phyloP scores from a whole-genome alignment of 768 basidiomycete genomes.

The Flagelloscypha sp. region DNA sequence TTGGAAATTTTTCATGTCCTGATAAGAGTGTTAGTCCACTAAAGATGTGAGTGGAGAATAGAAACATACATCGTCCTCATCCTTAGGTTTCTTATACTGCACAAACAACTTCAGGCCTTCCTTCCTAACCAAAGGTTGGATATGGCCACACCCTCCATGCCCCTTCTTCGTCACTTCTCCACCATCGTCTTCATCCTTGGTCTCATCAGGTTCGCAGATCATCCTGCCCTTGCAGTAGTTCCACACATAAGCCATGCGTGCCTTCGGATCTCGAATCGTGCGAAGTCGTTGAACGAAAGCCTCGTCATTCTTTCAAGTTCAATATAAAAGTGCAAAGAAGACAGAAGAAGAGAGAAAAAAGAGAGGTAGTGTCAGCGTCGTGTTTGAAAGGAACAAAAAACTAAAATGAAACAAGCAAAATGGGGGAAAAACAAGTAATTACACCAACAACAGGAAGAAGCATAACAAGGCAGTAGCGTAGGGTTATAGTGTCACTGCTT shows the following conservation, averaged over 20 bases:
- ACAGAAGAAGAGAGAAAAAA: conserved; percentile 12
- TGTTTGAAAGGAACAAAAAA: conserved; percentile 22
- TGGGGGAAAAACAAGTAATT: conserved; percentile 19
- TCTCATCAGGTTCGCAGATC: conserved; percentile 82
- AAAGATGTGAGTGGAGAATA: conserved; percentile 3
- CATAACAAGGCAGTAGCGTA: conserved; percentile 42
- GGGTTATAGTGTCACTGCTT: conserved; percentile 49
- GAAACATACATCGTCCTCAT: conserved; percentile 84
- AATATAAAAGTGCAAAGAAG: conserved; percentile 12
- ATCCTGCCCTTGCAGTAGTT: conserved; percentile 80
- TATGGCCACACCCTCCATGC: conserved; percentile 95
- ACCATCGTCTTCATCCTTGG: conserved; percentile 76
- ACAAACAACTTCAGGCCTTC: conserved; percentile 93
- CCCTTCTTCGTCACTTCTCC: conserved; percentile 76
- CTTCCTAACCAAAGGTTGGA: conserved; percentile 84
- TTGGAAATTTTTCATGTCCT: conserved; percentile 77
- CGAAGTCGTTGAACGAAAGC: conserved; percentile 82
- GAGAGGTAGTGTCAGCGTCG: conserved; percentile 20
- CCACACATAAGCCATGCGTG: conserved; percentile 84
- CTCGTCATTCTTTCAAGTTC: conserved; percentile 63
- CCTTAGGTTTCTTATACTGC: conserved; percentile 90
- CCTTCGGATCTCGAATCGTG: conserved; percentile 79
- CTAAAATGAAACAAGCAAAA: conserved; percentile 50
- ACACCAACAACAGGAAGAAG: conserved; percentile 21
- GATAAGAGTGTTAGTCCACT: conserved; percentile 8